Evolutionary conservation across 1,284 basidiomycete species (phyloP), one percentile per base, ranked within the genome.

Genomic region (Gymnopus androsaceus): DNA sequence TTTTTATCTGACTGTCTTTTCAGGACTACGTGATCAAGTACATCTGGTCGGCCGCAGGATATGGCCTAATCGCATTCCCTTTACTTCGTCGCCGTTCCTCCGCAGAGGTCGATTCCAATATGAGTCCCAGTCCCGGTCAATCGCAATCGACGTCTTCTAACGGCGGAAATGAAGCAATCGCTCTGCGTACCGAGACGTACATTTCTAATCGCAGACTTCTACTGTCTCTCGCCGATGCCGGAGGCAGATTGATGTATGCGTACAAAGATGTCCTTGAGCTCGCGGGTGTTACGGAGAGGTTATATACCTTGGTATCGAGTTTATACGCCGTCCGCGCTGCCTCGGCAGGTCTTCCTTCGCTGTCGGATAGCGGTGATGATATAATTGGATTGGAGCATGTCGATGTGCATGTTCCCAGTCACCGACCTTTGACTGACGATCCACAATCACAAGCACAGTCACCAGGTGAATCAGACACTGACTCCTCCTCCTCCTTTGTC

Each of bases 21-120:
- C n/a, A n/a, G n/a, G 94, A 96, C 74, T 93, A 92, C 63, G 88
- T 96, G 8, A 94, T 95, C 77, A 95, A 96, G 70, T 96, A 96
- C 68, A 34, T 28, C 15, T 96, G 94, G 94, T 94, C 90, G 21
- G 94, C 93, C 0, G 87, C 88, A 6, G 94, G 94, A 0, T 96
- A 95, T 68, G 83, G 82, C 4, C 79, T 97, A 27, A 96, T 96
- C 67, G 92, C 92, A 3, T 88, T 96, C 6, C 94, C 94, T 0
- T 80, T 95, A 15, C 76, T 95, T 15, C 37, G 48, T 17, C 36
- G 28, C 12, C 36, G n/a, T 14, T 15, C 30, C 17, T 38, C 33
- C 5, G 15, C 47, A 28, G 17, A 31, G 21, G 30, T 28, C 11
- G 21, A 33, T 9, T 30, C 45, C 19, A 12, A 14, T 15, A 7